phyloP scores from a whole-genome alignment of 1,284 basidiomycete species.

The Cystobasidiaceae sp. region DNA sequence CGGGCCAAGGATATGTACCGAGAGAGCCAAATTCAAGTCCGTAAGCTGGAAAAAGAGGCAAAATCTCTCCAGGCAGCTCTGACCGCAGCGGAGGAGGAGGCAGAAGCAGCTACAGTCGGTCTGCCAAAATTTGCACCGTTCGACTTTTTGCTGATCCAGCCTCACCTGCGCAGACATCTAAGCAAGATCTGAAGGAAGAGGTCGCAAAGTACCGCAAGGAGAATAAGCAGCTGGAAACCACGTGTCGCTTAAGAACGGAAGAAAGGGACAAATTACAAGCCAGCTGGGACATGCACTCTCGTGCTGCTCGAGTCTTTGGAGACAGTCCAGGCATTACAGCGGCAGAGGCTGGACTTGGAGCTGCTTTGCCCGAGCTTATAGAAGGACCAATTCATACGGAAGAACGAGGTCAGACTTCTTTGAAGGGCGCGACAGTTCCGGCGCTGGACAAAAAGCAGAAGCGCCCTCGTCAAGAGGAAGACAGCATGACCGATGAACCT shows the following conservation, averaged over 20 bases:
- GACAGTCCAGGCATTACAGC: not conserved
- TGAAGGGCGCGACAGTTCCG: not conserved
- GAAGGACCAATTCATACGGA: too few relatives aligned
- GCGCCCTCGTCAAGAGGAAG: not conserved
- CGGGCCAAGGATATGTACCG: not conserved
- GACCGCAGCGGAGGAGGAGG: not conserved
- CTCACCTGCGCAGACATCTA: too few relatives aligned
- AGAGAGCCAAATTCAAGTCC: not conserved
- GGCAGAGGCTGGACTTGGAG: not conserved
- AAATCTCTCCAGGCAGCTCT: not conserved
- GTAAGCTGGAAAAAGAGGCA: not conserved
- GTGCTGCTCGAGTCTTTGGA: slow-evolving; percentile 3
- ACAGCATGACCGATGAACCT: not conserved
- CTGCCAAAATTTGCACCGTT: too few relatives aligned
- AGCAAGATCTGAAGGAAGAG: too few relatives aligned
- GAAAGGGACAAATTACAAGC: slow-evolving; percentile 1
- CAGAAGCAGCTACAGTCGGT: not conserved
- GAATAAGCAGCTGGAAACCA: not conserved
- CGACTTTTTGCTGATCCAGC: too few relatives aligned
- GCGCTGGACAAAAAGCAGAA: not conserved
- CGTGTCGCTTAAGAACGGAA: not conserved
- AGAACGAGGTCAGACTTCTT: too few relatives aligned
- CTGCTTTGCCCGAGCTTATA: not conserved
- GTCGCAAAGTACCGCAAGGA: not conserved
- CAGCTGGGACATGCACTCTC: slow-evolving; percentile 6